Evolutionary conservation across 179 eudicot genomes (phyloP), one percentile per base, ranked within the genome.

Genomic region (Pouteria campechiana): DNA sequence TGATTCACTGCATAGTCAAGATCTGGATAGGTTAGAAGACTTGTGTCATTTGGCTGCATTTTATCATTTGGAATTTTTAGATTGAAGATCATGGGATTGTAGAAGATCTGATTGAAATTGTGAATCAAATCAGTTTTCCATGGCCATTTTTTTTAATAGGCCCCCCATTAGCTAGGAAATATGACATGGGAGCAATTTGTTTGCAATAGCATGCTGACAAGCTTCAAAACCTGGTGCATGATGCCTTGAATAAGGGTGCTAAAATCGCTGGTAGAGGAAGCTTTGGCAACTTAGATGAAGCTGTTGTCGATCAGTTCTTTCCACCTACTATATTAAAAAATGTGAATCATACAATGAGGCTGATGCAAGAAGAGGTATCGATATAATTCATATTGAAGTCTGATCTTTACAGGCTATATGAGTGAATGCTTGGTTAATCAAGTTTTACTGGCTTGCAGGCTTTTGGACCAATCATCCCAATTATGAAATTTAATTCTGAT

Each of bases 181-280:
- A 73, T 72, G 98, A 90, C 40, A 90, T 90, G 98, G 98, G 98
- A 49, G 98, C 96, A 44, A 82, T 90, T 56, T 90, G 98, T 61
- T 82, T 90, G 92, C 94, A 73, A 70, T 96, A 90, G 53, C 96
- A 90, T 69, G 70, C 94, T 44, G 98, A 90, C 60, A 86, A 58
- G 70, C 98, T 90, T 69, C 96, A 82, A 63, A 70, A 57, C 63
- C 87, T 87, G 21, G 87, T 90, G 36, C 79, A 75, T 56, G 98
- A 90, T 55, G 98, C 98, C 38, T 36, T 79, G 49, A 92, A 90
- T 54, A 82, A 87, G 82, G 94, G 98, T 41, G 98, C 98, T 17
- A 88, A 90, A 76, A 79, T 90, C 57, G 72, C 44, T 58, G 75
- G 83, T 39, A 76, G 98, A 48, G 98, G 98, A 48, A 85, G 84